Evolutionary conservation across 306 rosid genomes (phyloP).

Genomic region (Hippophae rhamnoides): DNA sequence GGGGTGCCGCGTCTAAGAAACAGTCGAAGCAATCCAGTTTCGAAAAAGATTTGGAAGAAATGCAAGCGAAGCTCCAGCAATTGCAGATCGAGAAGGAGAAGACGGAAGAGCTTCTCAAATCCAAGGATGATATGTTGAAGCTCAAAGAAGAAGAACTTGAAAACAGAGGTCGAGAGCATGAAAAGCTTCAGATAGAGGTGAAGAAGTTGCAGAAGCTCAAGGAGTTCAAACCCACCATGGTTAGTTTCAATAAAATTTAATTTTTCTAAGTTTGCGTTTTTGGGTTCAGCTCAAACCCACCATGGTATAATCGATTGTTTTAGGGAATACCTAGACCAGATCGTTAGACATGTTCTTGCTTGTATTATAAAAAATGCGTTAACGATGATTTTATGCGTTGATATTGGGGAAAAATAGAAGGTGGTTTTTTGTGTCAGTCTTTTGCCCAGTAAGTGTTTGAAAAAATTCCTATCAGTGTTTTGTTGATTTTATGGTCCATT

Average conservation of each 20-base stretch:
- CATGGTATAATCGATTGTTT: neutral
- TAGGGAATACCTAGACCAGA: neutral
- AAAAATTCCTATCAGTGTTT: neutral
- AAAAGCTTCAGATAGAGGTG: constrained; percentile 67
- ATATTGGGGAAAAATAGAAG: no score
- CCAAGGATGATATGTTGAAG: constrained; percentile 60
- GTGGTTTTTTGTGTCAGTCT: no score
- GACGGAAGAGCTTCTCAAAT: constrained; percentile 68
- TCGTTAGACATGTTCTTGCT: neutral
- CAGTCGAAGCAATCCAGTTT: constrained; percentile 36
- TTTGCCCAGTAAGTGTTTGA: neutral
- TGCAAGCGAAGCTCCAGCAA: constrained; percentile 62
- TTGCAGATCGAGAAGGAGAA: constrained; percentile 72
- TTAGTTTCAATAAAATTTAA: constrained; percentile 12
- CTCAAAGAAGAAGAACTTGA: constrained; percentile 66
- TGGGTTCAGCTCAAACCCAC: neutral
- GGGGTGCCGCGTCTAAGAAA: constrained; percentile 43
- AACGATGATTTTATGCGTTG: no score
- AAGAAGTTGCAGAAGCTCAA: constrained; percentile 73
- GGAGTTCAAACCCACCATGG: constrained; percentile 89
- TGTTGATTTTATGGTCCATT: neutral
- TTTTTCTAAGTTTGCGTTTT: neutral
- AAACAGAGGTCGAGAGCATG: constrained; percentile 43
- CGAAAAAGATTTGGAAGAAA: constrained; percentile 62
- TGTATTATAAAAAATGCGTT: no score